phyloP scores from a whole-genome alignment of 2,329 filamentous ascomycete genomes.

The Phialophora tarda region DNA sequence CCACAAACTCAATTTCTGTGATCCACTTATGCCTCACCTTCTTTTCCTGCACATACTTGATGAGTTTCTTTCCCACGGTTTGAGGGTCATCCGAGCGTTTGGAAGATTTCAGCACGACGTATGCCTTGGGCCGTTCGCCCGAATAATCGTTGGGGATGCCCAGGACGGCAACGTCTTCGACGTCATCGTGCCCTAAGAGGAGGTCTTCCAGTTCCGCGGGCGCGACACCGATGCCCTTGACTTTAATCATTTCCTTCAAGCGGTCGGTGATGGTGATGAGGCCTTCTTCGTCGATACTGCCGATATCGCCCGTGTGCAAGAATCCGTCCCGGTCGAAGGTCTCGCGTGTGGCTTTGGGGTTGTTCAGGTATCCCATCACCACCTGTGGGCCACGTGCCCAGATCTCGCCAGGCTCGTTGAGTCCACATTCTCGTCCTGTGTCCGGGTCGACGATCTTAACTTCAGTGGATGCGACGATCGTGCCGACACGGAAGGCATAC shows the following conservation, averaged over 20 bases:
- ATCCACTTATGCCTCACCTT: conserved; percentile 47
- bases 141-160: conserved; percentile 49
- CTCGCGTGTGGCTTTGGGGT: conserved; percentile 70
- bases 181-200: conserved; percentile 52
- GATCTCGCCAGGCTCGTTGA: conserved; percentile 62
- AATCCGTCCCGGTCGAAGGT: conserved; percentile 67
- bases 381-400: conserved; percentile 81
- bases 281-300: conserved; percentile 60
- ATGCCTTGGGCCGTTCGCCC: conserved; percentile 47
- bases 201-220: conserved; percentile 56
- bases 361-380: conserved; percentile 79
- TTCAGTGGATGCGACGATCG: conserved; percentile 62
- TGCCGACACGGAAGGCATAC: conserved; percentile 55
- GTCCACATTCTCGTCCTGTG: conserved; percentile 57
- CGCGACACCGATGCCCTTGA: conserved; percentile 56
- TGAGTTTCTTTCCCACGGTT: conserved; percentile 28
- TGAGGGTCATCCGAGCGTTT: conserved; percentile 25
- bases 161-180: conserved; percentile 55
- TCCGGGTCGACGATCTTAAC: conserved; percentile 63
- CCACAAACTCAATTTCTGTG: conserved; percentile 55
- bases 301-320: conserved; percentile 71
- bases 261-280: conserved; percentile 76
- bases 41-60: conserved; percentile 46
- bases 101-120: conserved; percentile 48
- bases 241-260: conserved; percentile 63